Evolutionary conservation across 78 protist genomes (phyloP).

Genomic region (Dictyostelium citrinum): DNA sequence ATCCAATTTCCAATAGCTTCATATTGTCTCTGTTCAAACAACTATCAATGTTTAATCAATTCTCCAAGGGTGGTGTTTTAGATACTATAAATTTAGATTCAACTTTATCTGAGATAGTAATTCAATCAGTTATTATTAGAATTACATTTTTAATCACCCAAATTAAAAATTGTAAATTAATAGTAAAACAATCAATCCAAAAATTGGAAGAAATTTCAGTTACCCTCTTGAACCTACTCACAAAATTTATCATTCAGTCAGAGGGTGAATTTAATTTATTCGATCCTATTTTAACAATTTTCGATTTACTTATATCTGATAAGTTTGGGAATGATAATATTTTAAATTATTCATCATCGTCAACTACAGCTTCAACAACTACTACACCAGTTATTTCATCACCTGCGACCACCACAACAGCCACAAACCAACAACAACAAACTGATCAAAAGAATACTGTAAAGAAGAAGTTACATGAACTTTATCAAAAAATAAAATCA

Average conservation of each 20-base stretch:
- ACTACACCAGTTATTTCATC: neutral
- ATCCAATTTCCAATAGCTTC: neutral
- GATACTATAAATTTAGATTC: constrained; percentile 10
- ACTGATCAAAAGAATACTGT: neutral
- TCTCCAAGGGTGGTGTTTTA: neutral
- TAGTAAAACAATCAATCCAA: neutral
- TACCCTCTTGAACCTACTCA: neutral
- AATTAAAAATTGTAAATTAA: neutral
- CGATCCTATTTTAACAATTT: constrained; percentile 25
- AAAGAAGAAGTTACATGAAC: constrained; percentile 49
- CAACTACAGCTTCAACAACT: neutral
- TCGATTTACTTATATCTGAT: constrained; percentile 40
- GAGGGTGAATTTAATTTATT: constrained; percentile 43
- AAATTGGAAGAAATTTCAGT: constrained; percentile 47
- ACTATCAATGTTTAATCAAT: constrained; percentile 6
- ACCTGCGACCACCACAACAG: neutral
- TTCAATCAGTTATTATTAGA: constrained; percentile 18
- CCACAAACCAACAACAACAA: constrained; percentile 28
- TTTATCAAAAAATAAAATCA: constrained; percentile 21
- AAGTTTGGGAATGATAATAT: constrained; percentile 26
- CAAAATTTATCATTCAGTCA: constrained; percentile 27
- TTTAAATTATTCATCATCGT: neutral
- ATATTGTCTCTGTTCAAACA: constrained; percentile 38
- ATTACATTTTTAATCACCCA: constrained; percentile 25
- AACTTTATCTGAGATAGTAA: neutral